A percentile compares a stretch with the other conserved stretches of the same genome.
Conservation (phyloP, 139 green algal species). For the Diplosphaera chodatii region DNA sequence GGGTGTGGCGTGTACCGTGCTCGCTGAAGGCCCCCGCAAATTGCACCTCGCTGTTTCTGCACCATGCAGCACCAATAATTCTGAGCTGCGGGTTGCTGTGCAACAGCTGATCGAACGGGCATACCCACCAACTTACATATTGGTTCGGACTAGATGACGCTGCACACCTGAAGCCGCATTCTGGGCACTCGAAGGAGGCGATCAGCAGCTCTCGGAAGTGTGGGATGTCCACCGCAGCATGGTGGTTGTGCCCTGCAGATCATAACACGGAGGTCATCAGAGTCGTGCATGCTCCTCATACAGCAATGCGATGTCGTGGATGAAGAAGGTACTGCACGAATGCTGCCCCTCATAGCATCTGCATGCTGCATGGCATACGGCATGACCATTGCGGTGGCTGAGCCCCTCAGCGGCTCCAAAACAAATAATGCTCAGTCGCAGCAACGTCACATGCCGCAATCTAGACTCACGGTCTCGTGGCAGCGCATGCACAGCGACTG, state of each 20-base stretch:
- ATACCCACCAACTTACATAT: too few species aligned
- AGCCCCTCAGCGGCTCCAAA: too few species aligned
- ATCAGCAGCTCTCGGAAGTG: conserved; percentile 55
- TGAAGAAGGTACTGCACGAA: neutral
- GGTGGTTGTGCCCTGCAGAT: conserved; percentile 36
- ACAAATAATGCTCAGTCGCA: neutral
- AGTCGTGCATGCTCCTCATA: too few species aligned
- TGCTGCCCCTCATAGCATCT: too few species aligned
- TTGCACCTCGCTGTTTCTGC: conserved; percentile 59
- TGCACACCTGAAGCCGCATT: conserved; percentile 39
- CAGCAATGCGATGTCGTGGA: neutral
- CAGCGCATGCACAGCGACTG: conserved; percentile 29
- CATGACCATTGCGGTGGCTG: too few species aligned
- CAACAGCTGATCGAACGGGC: too few species aligned
- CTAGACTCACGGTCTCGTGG: conserved; percentile 24
- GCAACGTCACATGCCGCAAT: too few species aligned
- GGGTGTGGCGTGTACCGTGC: conserved; percentile 29
- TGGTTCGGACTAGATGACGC: too few species aligned
- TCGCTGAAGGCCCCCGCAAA: conserved; percentile 38
- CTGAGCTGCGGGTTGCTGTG: too few species aligned
- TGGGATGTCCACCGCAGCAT: conserved; percentile 44
- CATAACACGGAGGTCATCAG: too few species aligned
- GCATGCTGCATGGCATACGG: too few species aligned
- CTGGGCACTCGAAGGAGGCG: conserved; percentile 53
- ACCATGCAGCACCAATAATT: neutral